phyloP scores from a whole-genome alignment of 2,329 filamentous ascomycete genomes.

The Fusarium sp. region DNA sequence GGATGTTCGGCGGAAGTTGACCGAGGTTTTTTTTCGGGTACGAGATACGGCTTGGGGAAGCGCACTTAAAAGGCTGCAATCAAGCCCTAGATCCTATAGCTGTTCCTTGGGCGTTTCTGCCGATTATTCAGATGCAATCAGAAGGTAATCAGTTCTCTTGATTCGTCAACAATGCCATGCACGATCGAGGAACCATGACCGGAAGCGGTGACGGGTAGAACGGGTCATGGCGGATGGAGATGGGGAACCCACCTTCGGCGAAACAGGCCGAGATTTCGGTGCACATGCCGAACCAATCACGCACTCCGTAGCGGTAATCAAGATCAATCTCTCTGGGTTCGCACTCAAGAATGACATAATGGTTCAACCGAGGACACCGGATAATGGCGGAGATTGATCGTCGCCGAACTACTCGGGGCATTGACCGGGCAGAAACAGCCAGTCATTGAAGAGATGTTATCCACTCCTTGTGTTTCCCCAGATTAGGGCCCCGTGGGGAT shows the following conservation, averaged over 20 bases:
- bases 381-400: not conserved
- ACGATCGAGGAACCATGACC: not conserved
- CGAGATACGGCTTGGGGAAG: not conserved
- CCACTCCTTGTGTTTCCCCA: not conserved
- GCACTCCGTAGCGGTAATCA: not conserved
- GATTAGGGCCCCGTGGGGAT: not conserved
- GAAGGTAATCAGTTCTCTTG: not conserved
- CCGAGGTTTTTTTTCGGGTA: not conserved
- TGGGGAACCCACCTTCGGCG: not conserved
- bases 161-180: not conserved
- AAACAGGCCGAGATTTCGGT: not conserved
- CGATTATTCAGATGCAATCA: not conserved
- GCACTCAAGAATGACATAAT: not conserved
- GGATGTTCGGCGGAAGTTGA: not conserved
- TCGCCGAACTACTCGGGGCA: not conserved
- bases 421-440: not conserved
- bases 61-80: not conserved
- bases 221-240: not conserved
- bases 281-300: not conserved
- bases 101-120: not conserved
- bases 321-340: not conserved
- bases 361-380: not conserved
- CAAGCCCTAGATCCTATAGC: not conserved
- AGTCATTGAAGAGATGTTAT: not conserved
- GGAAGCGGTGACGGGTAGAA: not conserved